Evolutionary conservation across 2,329 filamentous ascomycete genomes (phyloP), one percentile per base, ranked within the genome.

Genomic region (Tolypocladium sp.): DNA sequence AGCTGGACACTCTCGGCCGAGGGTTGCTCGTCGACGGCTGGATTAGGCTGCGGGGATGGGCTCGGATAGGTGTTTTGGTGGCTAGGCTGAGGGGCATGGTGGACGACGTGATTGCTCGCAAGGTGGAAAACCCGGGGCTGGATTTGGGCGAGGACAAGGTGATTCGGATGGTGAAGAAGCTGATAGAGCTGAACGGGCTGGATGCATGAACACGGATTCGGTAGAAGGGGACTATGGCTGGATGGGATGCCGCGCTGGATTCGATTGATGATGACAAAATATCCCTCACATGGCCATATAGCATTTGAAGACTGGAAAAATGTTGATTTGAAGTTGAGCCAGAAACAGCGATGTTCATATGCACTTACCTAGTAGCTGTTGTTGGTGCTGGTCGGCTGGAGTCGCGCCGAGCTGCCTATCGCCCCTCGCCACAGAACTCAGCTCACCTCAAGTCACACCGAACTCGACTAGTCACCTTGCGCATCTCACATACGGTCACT

Each of bases 1-100:
- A 86, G 61, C 84, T 97, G 3, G 94, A 97, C 74, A 96, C 92
- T 0, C 78, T 92, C 51, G 93, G 93, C 7, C 81, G 92, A 27
- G 94, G 94, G 0, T 76, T 99, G 22, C 78, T 97, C 3, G 90
- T 99, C 4, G 94, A 97, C 74, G 92, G 91, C 57, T 97, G 93
- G 94, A 78, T 97, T 58, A 73, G 80, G 41, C 76, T 99, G 38
- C 82, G 91, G 30, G 94, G 94, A 1, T 99, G 94, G 94, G 93
- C 94, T 1, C 84, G 94, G 54, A 94, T 99, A 63, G 94, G 93
- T 37, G 93, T 97, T 15, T 73, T 99, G 65, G 88, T 96, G 3
- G 90, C 88, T 53, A 81, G 93, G 62, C 74, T 99, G 64, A 82
- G 94, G 63, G 86, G 86, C 59, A 90, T 97, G 86, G 80, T 99